Conservation (phyloP, 257 asterid genomes). For the Plantago major region DNA sequence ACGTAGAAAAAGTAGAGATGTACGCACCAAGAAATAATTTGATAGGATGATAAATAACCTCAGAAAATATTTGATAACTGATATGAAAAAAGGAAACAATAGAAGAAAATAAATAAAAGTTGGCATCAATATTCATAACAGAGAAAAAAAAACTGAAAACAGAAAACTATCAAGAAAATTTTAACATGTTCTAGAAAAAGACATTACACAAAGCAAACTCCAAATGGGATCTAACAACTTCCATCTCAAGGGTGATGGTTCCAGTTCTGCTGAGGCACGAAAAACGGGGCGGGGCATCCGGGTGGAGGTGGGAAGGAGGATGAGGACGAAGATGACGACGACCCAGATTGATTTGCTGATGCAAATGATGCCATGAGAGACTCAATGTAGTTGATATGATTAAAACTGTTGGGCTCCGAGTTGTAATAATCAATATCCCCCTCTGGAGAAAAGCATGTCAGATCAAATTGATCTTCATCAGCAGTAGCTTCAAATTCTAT, state of each 20-base stretch:
- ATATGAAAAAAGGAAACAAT: too few species aligned
- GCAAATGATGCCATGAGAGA: conserved; percentile 28
- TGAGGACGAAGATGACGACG: conserved; percentile 7
- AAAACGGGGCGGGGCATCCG: conserved; percentile 1
- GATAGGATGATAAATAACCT: too few species aligned
- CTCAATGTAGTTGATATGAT: conserved; percentile 28
- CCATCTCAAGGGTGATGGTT: background rate
- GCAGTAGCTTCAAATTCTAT: background rate
- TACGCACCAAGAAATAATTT: too few species aligned
- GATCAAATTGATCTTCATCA: conserved; percentile 7
- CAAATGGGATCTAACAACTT: background rate
- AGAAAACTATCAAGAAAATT: too few species aligned
- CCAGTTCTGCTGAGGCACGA: background rate
- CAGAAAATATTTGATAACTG: too few species aligned
- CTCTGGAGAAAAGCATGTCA: conserved; percentile 7
- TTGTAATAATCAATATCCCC: background rate
- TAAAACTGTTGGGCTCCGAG: background rate
- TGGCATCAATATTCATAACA: too few species aligned
- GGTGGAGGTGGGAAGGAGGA: conserved; percentile 1
- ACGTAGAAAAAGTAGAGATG: too few species aligned
- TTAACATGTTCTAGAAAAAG: too few species aligned
- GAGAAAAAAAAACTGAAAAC: too few species aligned
- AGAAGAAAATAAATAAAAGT: too few species aligned
- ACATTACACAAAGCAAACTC: background rate
- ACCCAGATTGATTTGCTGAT: background rate